Percentiles rank a stretch among this genome's conserved stretches.
Conservation (phyloP, 2,329 filamentous ascomycete species). For the Coccinonectria pachysandricola region DNA sequence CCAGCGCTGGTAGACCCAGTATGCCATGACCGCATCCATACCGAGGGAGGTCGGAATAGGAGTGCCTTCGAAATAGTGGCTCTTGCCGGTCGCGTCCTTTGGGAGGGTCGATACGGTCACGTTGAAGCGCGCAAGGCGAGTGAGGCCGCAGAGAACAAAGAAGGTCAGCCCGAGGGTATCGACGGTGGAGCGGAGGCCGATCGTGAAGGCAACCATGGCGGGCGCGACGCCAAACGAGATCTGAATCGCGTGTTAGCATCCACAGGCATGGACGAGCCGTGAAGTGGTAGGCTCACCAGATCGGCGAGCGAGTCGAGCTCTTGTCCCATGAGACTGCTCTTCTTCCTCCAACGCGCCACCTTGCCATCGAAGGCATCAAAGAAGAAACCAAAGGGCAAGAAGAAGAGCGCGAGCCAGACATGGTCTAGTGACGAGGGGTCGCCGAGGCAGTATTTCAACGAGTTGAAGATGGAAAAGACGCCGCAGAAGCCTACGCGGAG, state of each 20-base stretch:
- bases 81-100: constrained; percentile 86
- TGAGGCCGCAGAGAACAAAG: constrained; percentile 92
- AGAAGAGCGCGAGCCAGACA: constrained; percentile 71
- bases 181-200: constrained; percentile 73
- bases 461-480: constrained; percentile 92
- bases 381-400: constrained; percentile 89
- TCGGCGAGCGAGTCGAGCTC: constrained; percentile 94
- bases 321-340: constrained; percentile 96
- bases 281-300: constrained; percentile 49
- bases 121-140: constrained; percentile 91
- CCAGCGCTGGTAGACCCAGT: constrained; percentile 76
- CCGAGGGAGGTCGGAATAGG: constrained; percentile 85
- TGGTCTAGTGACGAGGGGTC: constrained; percentile 54
- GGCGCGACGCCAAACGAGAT: constrained; percentile 93
- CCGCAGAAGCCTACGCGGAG: constrained; percentile 71
- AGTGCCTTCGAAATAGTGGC: constrained; percentile 91
- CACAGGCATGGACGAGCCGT: no score
- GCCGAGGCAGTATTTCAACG: constrained; percentile 82
- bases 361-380: constrained; percentile 98
- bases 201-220: constrained; percentile 74
- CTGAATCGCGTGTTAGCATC: no score
- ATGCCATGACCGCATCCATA: constrained; percentile 77
- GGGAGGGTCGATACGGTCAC: constrained; percentile 84
- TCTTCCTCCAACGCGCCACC: constrained; percentile 91
- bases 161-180: constrained; percentile 75